Conservation (phyloP, 2,329 filamentous ascomycete genomes). For the Amphichorda felina region DNA sequence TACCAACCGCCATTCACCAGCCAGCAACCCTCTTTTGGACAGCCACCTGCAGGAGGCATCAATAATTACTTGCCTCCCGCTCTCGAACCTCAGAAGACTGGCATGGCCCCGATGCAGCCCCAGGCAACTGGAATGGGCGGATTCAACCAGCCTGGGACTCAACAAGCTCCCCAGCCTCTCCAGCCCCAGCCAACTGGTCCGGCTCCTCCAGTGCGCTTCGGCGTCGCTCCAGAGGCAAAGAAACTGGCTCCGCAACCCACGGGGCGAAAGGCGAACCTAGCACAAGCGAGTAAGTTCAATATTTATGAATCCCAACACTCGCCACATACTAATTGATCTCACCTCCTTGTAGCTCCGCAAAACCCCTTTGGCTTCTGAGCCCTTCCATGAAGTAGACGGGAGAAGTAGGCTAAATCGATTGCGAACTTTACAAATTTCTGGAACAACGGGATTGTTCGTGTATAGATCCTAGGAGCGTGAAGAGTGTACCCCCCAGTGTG, state of each 20-base stretch:
- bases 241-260: conserved; percentile 79
- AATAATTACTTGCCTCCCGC: conserved; percentile 48
- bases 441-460: not conserved
- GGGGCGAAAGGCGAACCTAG: conserved; percentile 77
- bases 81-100: conserved; percentile 48
- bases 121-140: conserved; percentile 39
- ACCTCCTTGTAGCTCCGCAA: conserved; percentile 27
- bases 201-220: conserved; percentile 79
- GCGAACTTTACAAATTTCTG: too few relatives aligned
- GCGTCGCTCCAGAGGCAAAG: conserved; percentile 59
- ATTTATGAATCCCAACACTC: not conserved
- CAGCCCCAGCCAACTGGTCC: conserved; percentile 46
- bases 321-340: not conserved
- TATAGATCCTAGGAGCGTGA: not conserved
- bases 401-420: too few relatives aligned
- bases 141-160: conserved; percentile 23
- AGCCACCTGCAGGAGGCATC: conserved; percentile 26
- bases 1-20: conserved; percentile 32
- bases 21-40: conserved; percentile 38
- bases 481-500: not conserved
- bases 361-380: conserved; percentile 41
- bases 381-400: not conserved
- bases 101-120: conserved; percentile 32
- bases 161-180: conserved; percentile 31
- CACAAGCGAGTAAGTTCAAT: conserved; percentile 80